A percentile compares a stretch with the other conserved stretches of the same genome.
Evolutionary conservation across 352 stramenopile genomes (phyloP).

Genomic region (Globisporangium ultimum): DNA sequence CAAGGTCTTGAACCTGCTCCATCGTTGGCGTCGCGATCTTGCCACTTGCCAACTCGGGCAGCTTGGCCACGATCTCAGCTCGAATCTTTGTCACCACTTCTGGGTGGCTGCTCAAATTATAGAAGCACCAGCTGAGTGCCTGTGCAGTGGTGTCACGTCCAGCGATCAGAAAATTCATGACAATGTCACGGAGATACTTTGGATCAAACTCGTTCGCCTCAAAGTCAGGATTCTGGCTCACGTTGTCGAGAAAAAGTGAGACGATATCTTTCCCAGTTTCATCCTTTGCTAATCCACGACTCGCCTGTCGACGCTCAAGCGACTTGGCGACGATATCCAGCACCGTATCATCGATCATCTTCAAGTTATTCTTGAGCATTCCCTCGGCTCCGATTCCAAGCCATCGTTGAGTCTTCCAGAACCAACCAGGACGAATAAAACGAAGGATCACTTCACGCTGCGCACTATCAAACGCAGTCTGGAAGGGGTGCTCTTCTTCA

Average conservation of each 20-base stretch:
- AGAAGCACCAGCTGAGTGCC: conserved; percentile 66
- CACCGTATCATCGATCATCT: conserved; percentile 33
- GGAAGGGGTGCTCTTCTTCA: conserved; percentile 45
- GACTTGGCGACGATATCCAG: conserved; percentile 32
- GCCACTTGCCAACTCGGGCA: conserved; percentile 17
- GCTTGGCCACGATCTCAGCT: conserved; percentile 33
- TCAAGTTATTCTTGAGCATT: conserved; percentile 24
- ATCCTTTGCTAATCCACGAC: no score
- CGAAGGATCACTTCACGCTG: background rate
- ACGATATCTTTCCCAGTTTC: conserved; percentile 5
- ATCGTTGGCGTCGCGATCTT: background rate
- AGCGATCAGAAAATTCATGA: conserved; percentile 76
- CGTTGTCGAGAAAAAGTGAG: conserved; percentile 24
- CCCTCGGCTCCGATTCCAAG: conserved; percentile 31
- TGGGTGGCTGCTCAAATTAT: conserved; percentile 43
- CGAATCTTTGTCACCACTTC: conserved; percentile 40
- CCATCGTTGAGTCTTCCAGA: conserved; percentile 42
- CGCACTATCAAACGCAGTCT: conserved; percentile 41
- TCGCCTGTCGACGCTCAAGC: conserved; percentile 11
- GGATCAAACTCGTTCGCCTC: conserved; percentile 19
- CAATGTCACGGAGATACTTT: conserved; percentile 54
- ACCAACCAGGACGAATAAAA: background rate
- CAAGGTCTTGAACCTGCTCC: background rate
- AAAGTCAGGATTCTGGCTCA: background rate
- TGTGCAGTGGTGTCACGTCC: conserved; percentile 74